Percentiles rank a stretch among this genome's conserved stretches.
phyloP scores from a whole-genome alignment of 257 asterid species.

The Penstemon barbatus region DNA sequence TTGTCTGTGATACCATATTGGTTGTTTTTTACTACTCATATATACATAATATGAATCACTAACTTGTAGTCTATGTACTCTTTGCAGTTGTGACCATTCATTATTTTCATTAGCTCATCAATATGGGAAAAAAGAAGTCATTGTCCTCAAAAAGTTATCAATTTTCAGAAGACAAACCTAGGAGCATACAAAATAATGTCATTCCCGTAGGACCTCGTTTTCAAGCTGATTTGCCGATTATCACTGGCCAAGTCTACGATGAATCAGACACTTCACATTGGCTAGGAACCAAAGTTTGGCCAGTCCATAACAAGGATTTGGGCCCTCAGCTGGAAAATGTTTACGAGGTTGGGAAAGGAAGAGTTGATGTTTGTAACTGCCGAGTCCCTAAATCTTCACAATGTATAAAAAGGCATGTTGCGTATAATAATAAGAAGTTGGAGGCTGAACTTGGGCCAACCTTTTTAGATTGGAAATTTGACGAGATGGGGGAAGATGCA shows the following conservation, averaged over 20 bases:
- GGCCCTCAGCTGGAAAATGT: neutral
- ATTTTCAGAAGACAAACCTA: neutral
- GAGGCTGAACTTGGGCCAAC: constrained; percentile 31
- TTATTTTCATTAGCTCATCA: neutral
- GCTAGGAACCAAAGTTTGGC: constrained; percentile 33
- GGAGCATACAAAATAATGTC: no score
- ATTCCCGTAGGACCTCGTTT: constrained; percentile 30
- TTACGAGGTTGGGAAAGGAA: constrained; percentile 28
- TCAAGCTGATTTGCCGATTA: constrained; percentile 34
- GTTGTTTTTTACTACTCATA: no score
- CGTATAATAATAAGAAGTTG: constrained; percentile 24
- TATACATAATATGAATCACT: no score
- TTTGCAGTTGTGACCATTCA: neutral
- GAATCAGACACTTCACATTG: constrained; percentile 20
- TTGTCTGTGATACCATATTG: no score
- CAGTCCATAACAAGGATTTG: neutral
- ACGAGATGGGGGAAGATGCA: constrained; percentile 34
- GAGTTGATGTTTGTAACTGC: constrained; percentile 23
- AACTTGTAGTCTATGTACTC: no score
- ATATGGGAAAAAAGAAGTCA: neutral
- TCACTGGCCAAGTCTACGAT: neutral
- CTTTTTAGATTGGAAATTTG: constrained; percentile 30
- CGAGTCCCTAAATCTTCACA: constrained; percentile 17
- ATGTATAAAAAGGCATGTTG: constrained; percentile 30
- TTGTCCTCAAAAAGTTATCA: neutral